Evolutionary conservation across 352 stramenopile genomes (phyloP), one percentile per base, ranked within the genome.

Genomic region (Phytophthora macrochlamydospora): DNA sequence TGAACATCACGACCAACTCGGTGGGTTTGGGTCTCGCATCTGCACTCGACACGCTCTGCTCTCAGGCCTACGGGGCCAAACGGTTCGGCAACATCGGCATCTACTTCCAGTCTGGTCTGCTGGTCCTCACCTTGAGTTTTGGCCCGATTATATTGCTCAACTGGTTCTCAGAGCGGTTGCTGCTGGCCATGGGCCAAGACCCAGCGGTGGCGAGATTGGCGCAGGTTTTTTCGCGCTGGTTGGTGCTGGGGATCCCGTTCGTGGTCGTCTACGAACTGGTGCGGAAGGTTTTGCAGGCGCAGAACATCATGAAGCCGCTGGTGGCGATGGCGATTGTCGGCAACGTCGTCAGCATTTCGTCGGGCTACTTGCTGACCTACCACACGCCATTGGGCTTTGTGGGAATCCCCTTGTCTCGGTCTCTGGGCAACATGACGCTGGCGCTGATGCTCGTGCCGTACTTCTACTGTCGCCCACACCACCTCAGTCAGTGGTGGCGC

Each of bases 191-290:
- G 14, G 71, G 77, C 0, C 79, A 87, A 43, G 73, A 86, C 38
- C 57, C 62, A 0, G 62, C 79, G 32, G 83, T 96, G 24, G 67
- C 88, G 7, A 43, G 46, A 3, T 56, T 85, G 49, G 85, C 88
- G 0, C 84, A 84, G 33, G 63, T 76, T 2, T 93, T 92, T 4
- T 83, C 76, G 3, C 51, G 85, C 1, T 88, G 87, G 63, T 56
- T 73, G 28, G 51, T 95, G 7, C 67, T 76, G 1, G 80, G 85
- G 8, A 38, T 84, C 42, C 85, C 87, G n/a, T 92, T 89, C 62
- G 44, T 92, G 8, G 94, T 92, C 45, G 58, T 81, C 5, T 95
- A 93, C 56, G 84, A 95, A 72, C 66, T 94, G 14, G 44, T 95
- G 7, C 76, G 87, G 38, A 94, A 95, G 51, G 71, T 90, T 11